A percentile compares a stretch with the other conserved stretches of the same genome.
phyloP scores from a whole-genome alignment of 192 early-diverging fungal species.

The Coemansia guatemalensis region DNA sequence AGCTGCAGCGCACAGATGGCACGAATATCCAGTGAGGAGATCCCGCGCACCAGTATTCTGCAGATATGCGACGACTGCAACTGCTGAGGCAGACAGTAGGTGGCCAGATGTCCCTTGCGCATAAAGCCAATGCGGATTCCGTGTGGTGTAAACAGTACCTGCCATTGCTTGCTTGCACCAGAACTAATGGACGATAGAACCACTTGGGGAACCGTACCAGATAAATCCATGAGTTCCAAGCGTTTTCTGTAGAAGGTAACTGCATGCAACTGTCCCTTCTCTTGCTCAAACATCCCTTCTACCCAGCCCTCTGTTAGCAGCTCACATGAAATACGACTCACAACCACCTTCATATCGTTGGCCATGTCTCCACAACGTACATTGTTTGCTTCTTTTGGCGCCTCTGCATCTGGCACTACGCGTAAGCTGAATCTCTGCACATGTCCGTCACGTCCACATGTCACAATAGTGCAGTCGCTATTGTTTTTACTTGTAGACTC shows the following conservation, averaged over 20 bases:
- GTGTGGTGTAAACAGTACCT: constrained; percentile 56
- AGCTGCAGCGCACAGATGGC: not conserved
- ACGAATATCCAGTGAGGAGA: constrained; percentile 29
- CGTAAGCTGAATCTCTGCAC: not conserved
- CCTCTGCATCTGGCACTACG: not conserved
- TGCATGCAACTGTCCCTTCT: constrained; percentile 58
- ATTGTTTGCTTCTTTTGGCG: not conserved
- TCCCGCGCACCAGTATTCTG: not conserved
- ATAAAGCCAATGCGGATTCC: constrained; percentile 56
- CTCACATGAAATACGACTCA: constrained; percentile 14
- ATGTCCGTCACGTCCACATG: constrained; percentile 26
- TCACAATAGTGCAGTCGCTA: constrained; percentile 2
- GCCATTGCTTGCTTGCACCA: constrained; percentile 73
- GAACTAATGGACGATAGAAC: constrained; percentile 72
- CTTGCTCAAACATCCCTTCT: constrained; percentile 55
- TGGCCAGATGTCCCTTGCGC: constrained; percentile 43
- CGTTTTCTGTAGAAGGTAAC: constrained; percentile 74
- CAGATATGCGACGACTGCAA: not conserved
- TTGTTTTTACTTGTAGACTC: not conserved
- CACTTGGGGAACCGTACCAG: constrained; percentile 61
- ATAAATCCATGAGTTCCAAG: constrained; percentile 66
- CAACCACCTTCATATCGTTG: constrained; percentile 1
- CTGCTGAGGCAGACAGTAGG: constrained; percentile 22
- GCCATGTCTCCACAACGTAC: not conserved
- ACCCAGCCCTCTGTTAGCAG: constrained; percentile 78